A percentile compares a stretch with the other conserved stretches of the same genome.
Evolutionary conservation across 2,329 filamentous ascomycete species (phyloP).

Genomic region (Cercospora zeina): DNA sequence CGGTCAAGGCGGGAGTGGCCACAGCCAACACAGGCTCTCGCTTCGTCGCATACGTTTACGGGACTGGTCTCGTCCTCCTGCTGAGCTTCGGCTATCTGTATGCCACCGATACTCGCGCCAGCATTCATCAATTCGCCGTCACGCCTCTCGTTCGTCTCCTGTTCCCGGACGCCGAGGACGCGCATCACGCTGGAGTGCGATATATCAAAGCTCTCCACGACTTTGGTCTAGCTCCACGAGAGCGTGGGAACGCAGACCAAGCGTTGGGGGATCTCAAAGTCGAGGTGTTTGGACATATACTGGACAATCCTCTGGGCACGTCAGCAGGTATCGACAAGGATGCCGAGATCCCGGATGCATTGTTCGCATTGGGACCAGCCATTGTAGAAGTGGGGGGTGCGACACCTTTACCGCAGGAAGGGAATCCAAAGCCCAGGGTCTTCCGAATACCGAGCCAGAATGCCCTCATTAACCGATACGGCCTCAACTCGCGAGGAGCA

Average conservation of each 20-base stretch:
- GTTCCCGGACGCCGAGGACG: slow-evolving; percentile 80
- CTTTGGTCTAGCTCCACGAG: slow-evolving; percentile 76
- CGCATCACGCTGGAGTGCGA: slow-evolving; percentile 77
- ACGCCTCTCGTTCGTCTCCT: slow-evolving; percentile 64
- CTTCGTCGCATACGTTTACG: slow-evolving; percentile 54
- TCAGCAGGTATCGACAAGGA: slow-evolving; percentile 97
- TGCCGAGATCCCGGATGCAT: slow-evolving; percentile 78
- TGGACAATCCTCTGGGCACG: slow-evolving; percentile 87
- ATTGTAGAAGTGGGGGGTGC: slow-evolving; percentile 91
- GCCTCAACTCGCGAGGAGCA: slow-evolving; percentile 87
- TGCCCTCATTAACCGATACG: slow-evolving; percentile 92
- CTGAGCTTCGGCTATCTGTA: slow-evolving; percentile 53
- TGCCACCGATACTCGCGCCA: slow-evolving; percentile 56
- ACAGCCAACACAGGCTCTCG: slow-evolving; percentile 45
- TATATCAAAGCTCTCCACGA: slow-evolving; percentile 71
- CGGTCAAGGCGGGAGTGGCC: slow-evolving; percentile 39
- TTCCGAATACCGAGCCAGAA: slow-evolving; percentile 83
- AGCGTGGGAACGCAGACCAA: slow-evolving; percentile 64
- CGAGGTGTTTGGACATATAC: slow-evolving; percentile 71
- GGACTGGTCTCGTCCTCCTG: slow-evolving; percentile 55
- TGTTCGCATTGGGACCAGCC: slow-evolving; percentile 81
- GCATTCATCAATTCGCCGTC: slow-evolving; percentile 55
- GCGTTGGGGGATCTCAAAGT: slow-evolving; percentile 55
- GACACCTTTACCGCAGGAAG: slow-evolving; percentile 81
- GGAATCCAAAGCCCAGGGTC: slow-evolving; percentile 83